Evolutionary conservation across 441 rosid species (phyloP).

Genomic region (Jatropha podagrica): DNA sequence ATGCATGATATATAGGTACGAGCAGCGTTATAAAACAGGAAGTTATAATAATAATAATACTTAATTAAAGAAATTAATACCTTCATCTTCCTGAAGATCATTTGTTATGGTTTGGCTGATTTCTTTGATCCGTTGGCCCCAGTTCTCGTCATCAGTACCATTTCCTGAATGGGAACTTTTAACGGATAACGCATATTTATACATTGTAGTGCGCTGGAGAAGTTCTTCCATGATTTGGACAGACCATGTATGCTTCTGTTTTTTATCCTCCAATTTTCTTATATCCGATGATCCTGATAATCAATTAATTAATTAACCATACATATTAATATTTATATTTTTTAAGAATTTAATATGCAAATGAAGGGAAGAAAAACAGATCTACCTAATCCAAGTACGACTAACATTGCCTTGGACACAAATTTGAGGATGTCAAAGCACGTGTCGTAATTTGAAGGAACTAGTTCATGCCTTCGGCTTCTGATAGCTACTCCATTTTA

Average conservation of each 20-base stretch:
- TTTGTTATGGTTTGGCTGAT: too few relatives aligned
- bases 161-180: not conserved
- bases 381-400: conserved; percentile 43
- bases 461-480: conserved; percentile 8
- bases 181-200: conserved; percentile 20
- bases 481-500: not conserved
- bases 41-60: too few relatives aligned
- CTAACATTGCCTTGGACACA: conserved; percentile 29
- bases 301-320: not conserved
- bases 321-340: too few relatives aligned
- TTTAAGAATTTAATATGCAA: not conserved
- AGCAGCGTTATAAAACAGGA: too few relatives aligned
- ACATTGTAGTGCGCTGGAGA: not conserved
- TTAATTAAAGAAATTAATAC: too few relatives aligned
- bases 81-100: too few relatives aligned
- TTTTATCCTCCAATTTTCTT: conserved; percentile 25
- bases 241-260: conserved; percentile 38
- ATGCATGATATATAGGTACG: too few relatives aligned
- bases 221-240: conserved; percentile 31
- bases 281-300: conserved; percentile 20
- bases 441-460: conserved; percentile 32
- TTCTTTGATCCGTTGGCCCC: too few relatives aligned
- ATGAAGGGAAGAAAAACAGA: not conserved
- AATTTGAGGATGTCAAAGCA: conserved; percentile 33
- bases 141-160: too few relatives aligned